These are phyloP conservation scores for Calonectria multiphialidica DNA, from an alignment of 2,329 filamentous ascomycete genomes.

Conservation along the genomic window DNA sequence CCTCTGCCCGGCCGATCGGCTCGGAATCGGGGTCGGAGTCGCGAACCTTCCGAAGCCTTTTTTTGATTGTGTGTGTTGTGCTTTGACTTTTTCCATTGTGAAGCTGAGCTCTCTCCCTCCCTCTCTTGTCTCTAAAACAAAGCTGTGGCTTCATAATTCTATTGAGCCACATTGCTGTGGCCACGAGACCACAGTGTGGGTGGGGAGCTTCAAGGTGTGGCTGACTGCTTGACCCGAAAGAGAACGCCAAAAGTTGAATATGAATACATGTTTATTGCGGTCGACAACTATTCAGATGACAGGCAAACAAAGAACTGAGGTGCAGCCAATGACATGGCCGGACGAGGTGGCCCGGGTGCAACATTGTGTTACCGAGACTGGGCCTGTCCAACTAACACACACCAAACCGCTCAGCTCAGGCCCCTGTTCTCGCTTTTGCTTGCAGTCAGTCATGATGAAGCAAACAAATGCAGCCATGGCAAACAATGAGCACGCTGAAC, in stretches of 20 bases:
- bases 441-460: not conserved
- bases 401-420: not conserved
- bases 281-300: not conserved
- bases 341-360: not conserved
- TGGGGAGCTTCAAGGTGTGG: not conserved
- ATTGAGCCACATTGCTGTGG: not conserved
- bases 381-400: not conserved
- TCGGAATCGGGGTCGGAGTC: not conserved
- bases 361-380: not conserved
- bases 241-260: not conserved
- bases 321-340: not conserved
- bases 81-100: conserved; percentile 3
- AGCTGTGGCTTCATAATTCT: not conserved
- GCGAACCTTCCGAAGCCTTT: not conserved
- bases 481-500: not conserved
- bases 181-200: not conserved
- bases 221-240: not conserved
- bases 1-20: not conserved
- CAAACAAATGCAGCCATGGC: conserved; percentile 2
- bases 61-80: not conserved
- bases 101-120: not conserved
- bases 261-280: not conserved
- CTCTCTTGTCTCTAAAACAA: not conserved
- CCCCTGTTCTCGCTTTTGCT: not conserved
- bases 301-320: not conserved